Evolutionary conservation across 257 asterid species (phyloP), one percentile per base, ranked within the genome.

Genomic region (Cruciata laevipes): DNA sequence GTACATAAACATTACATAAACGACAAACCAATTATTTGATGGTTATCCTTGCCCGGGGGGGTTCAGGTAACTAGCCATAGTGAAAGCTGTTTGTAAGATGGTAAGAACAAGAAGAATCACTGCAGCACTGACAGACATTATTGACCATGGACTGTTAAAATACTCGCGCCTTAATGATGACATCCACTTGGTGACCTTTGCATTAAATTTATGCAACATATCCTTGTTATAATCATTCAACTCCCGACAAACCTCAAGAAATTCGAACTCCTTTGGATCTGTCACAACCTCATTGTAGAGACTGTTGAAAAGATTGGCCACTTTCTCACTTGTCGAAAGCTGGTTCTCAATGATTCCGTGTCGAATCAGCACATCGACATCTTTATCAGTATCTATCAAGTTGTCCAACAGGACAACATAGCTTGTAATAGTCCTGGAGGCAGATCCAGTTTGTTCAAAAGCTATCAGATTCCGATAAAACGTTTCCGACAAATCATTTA

Each of bases 361-460:
- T 0, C 40, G 7, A 12, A 68, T 61, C 20, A 78, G 79, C 23
- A 71, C 18, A 20, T 56, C 75, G 11, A 78, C 83, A 64, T 78
- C 79, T 25, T 61, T 31, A 11, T 20, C 12, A 9, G 79, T 71
- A 74, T 78, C 62, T 67, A 78, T 74, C 56, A 78, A 38, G 68
- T 73, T 66, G 66, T 78, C 83, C 77, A 78, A 62, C 14, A 78
- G 73, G 37, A 74, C 64, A 42, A 74, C 72, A 37, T 78, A 78
- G 69, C 79, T 75, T 8, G 79, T 78, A 7, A 74, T 74, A 10
- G 75, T 38, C 25, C 55, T 63, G 20, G 71, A 58, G 18, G 57
- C 20, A 71, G 66, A 71, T 2, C 74, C 74, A 18, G 69, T 62
- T 25, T 78, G 79, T 18, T 78, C 82, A 23, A 71, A 74, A 40